Evolutionary conservation across 495 filamentous ascomycete species (phyloP), one percentile per base, ranked within the genome.

Genomic region (Penicillium cosmopolitanum): DNA sequence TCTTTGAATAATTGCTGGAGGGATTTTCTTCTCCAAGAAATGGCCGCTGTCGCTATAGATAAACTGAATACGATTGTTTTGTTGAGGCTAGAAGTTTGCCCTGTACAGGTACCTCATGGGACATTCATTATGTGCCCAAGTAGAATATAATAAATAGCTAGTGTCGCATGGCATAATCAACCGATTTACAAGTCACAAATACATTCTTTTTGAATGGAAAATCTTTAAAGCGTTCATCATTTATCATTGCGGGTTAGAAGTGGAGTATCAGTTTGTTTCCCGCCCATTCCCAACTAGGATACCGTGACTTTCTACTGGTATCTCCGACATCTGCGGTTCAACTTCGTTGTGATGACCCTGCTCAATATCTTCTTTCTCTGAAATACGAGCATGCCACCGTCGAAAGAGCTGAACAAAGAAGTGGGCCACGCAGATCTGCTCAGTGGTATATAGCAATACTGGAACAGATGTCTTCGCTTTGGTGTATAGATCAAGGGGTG

Each of bases 381-480:
- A 40, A 44, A 72, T 44, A 35, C 73, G 62, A 38, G 71, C 58
- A 48, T 78, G 64, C 78, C 81, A 84, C 66, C 76, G 72, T 51
- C 70, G 71, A 53, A 84, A 81, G 46, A 81, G 66, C 66, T 81
- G 77, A 34, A 83, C 81, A 51, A 84, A 78, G 55, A 82, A 75
- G 64, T 84, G 80, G 16, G 81, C 82, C 50, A 85, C 70, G 44
- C 79, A 83, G 5, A 84, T 77, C 63, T 84, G 81, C 68, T 85
- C 81, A 15, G 82, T 80, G 43, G 82, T 84, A 56, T 84, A 85
- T 40, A 85, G 66, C 50, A 84, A 56, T 8, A 84, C 81, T 2
- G 81, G 81, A 13, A 85, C 76, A 16, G 81, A 80, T 12, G 81
- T 83, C 36, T 79, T 81, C 2, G 81, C 72, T 61, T 80, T 81